Evolutionary conservation across 176 grass and related monocot genomes (phyloP), one percentile per base, ranked within the genome.

Genomic region (Areca catechu): DNA sequence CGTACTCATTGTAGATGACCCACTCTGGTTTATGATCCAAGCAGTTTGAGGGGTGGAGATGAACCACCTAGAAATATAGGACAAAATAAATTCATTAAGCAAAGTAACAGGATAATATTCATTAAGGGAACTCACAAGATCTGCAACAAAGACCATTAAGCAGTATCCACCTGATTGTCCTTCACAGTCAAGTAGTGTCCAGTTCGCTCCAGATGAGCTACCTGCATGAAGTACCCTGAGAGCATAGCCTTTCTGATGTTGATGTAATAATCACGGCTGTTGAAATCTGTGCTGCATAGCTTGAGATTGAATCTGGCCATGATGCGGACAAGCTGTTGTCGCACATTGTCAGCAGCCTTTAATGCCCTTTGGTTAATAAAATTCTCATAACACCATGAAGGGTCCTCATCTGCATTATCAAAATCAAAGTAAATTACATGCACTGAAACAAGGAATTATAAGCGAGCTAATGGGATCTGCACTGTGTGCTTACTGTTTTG

Each of bases 291-390:
- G 65, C 93, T 92, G 78, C 93, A 92, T 66, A 98, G 63, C 66
- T 85, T 98, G 28, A 92, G 88, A 52, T 92, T 89, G 63, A 88
- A 98, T 82, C 93, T 85, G 22, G 93, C 77, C 93, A 98, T 98
- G 72, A 98, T 98, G 48, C 93, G 83, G 48, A 83, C 81, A 71
- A 98, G 87, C 70, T 98, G 93, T 16, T 86, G 82, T 19, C 93
- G 85, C 54, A 98, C 93, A 80, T 98, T 98, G 75, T 98, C 88
- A 3, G 93, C 88, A 47, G 93, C 63, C 67, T 98, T 98, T 20
- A 98, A 62, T n/a, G 84, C 66, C 67, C 93, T 79, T 16, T 74
- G 37, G 66, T 98, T 92, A 52, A 98, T 16, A 57, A 92, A 98
- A 50, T 98, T 98, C 73, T 98, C 93, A 0, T 98, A 98, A 67